Percentiles rank a stretch among this genome's conserved stretches.
These are phyloP conservation scores for Clitoria ternatea DNA, from an alignment of 306 rosid genomes.

Conservation along the genomic window DNA sequence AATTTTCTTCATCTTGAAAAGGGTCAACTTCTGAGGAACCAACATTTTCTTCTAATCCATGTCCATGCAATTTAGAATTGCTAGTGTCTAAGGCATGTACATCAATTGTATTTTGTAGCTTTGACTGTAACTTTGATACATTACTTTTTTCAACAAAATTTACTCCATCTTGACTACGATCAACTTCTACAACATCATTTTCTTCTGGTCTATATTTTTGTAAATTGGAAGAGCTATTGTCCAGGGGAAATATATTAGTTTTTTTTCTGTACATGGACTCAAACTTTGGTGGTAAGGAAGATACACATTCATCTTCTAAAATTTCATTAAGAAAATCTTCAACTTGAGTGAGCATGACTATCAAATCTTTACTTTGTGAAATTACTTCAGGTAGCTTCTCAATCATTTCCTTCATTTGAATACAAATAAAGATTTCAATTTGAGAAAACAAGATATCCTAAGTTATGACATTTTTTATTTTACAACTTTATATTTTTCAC, in stretches of 20 bases:
- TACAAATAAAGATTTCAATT: too few relatives aligned
- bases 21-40: not conserved
- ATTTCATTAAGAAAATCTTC: constrained; percentile 45
- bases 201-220: not conserved
- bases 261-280: constrained; percentile 23
- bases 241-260: too few relatives aligned
- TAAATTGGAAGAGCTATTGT: not conserved
- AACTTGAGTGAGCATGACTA: constrained; percentile 36
- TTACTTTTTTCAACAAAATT: not conserved
- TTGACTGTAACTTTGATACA: constrained; percentile 26
- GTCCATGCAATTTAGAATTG: constrained; percentile 21
- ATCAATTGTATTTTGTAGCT: constrained; percentile 24
- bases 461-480: not conserved
- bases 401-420: constrained; percentile 52
- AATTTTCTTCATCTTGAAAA: not conserved
- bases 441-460: not conserved
- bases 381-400: constrained; percentile 51
- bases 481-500: not conserved
- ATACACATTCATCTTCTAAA: constrained; percentile 23
- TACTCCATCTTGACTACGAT: not conserved
- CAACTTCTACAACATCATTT: not conserved
- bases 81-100: not conserved
- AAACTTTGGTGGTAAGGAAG: constrained; percentile 23
- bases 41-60: not conserved
- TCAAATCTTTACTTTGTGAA: constrained; percentile 37